phyloP scores from a whole-genome alignment of 768 basidiomycete species.

The Auricularia sp. region DNA sequence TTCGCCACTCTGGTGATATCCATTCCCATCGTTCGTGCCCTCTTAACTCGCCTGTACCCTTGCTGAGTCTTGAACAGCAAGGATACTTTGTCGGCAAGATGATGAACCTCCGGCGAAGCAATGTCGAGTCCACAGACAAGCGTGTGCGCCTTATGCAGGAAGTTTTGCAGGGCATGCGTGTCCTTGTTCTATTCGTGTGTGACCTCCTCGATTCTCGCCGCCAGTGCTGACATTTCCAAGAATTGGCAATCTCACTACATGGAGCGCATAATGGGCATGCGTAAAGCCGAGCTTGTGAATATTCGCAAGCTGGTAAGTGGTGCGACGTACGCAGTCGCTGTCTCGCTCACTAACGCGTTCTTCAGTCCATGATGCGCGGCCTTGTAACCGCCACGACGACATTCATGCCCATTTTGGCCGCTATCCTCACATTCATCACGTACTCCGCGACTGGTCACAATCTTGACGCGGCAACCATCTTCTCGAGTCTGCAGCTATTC shows the following conservation, averaged over 20 bases:
- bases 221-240: background rate
- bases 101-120: background rate
- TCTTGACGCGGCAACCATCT: constrained; percentile 45
- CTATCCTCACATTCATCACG: constrained; percentile 59
- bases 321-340: background rate
- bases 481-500: constrained; percentile 49
- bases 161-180: background rate
- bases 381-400: background rate
- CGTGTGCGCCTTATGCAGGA: background rate
- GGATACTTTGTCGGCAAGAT: background rate
- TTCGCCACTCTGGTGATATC: background rate
- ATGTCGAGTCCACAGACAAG: background rate
- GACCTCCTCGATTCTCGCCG: background rate
- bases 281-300: background rate
- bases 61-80: background rate
- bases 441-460: constrained; percentile 51
- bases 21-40: background rate
- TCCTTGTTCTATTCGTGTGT: background rate
- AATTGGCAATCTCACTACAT: background rate
- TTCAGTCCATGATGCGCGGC: background rate
- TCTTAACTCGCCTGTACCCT: background rate
- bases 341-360: background rate
- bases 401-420: constrained; percentile 47
- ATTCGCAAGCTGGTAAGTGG: background rate
- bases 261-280: background rate